These are phyloP conservation scores for Cryptococcus amylolentus DNA, from an alignment of 1,284 basidiomycete genomes.

Conservation along the genomic window DNA sequence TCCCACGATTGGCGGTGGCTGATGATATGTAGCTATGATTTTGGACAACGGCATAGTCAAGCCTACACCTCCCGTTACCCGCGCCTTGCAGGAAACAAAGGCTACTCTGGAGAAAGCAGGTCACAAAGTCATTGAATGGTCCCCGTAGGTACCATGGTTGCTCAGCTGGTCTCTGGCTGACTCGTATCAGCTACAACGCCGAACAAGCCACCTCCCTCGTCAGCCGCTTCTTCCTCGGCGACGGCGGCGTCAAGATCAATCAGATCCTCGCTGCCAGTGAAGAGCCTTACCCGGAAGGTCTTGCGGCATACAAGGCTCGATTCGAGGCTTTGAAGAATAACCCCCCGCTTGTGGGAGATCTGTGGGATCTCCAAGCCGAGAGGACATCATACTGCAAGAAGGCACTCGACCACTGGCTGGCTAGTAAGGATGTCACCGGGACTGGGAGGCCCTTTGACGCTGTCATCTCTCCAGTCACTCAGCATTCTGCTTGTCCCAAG, in stretches of 20 bases:
- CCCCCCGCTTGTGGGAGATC: conserved; percentile 26
- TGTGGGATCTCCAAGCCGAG: conserved; percentile 34
- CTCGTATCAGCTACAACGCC: conserved; percentile 15
- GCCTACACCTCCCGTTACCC: conserved; percentile 68
- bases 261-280: conserved; percentile 17
- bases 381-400: conserved; percentile 28
- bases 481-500: conserved; percentile 29
- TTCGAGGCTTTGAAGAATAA: conserved; percentile 15
- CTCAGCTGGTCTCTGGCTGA: not conserved
- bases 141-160: conserved; percentile 14
- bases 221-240: conserved; percentile 34
- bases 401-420: conserved; percentile 35
- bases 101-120: conserved; percentile 62
- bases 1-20: not conserved
- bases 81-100: conserved; percentile 62
- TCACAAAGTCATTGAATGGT: conserved; percentile 57
- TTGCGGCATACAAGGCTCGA: conserved; percentile 22
- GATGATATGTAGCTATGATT: conserved; percentile 15
- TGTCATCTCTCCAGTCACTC: conserved; percentile 32
- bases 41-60: conserved; percentile 59
- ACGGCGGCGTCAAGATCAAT: conserved; percentile 41
- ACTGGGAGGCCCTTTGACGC: conserved; percentile 42
- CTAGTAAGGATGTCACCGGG: conserved; percentile 23
- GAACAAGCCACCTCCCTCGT: conserved; percentile 20
- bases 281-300: conserved; percentile 34